phyloP scores from a whole-genome alignment of 768 basidiomycete genomes.

The Calocybe gangraenosa region DNA sequence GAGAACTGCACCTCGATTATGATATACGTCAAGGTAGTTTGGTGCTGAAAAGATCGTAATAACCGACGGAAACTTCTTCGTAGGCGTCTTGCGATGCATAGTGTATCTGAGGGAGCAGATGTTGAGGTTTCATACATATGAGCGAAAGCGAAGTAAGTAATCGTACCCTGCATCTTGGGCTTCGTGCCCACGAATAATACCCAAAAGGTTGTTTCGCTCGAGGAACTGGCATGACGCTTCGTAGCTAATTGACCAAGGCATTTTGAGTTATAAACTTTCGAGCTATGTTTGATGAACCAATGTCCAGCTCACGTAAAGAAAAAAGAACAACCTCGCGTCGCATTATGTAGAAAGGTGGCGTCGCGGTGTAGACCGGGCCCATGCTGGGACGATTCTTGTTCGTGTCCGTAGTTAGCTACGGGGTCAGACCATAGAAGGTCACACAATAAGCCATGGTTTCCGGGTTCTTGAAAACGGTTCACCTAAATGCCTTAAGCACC shows the following conservation, averaged over 20 bases:
- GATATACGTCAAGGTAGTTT: slow-evolving; percentile 94
- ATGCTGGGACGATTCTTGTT: slow-evolving; percentile 50
- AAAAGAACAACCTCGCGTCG: slow-evolving; percentile 85
- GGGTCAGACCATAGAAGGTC: slow-evolving; percentile 98
- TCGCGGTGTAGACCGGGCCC: slow-evolving; percentile 53
- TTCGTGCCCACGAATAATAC: slow-evolving; percentile 94
- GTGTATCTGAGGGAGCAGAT: slow-evolving; percentile 55
- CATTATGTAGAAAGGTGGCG: slow-evolving; percentile 72
- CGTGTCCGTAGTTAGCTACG: slow-evolving; percentile 82
- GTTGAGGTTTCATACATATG: background rate
- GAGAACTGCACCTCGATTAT: slow-evolving; percentile 94
- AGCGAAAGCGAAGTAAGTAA: background rate
- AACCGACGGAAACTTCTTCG: slow-evolving; percentile 92
- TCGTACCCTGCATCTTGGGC: slow-evolving; percentile 92
- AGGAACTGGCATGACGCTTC: slow-evolving; percentile 91
- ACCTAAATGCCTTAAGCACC: slow-evolving; percentile 45
- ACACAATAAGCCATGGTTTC: slow-evolving; percentile 86
- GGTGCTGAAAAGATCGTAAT: slow-evolving; percentile 99
- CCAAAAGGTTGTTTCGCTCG: slow-evolving; percentile 86
- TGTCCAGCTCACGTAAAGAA: slow-evolving; percentile 74
- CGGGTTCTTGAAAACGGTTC: slow-evolving; percentile 91
- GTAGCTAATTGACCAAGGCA: slow-evolving; percentile 37
- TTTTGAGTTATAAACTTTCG: too few relatives aligned
- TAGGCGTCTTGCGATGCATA: slow-evolving; percentile 94
- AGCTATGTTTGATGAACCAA: too few relatives aligned